Percentiles rank a stretch among this genome's conserved stretches.
phyloP scores from a whole-genome alignment of 306 rosid species.

The Inga laurina region DNA sequence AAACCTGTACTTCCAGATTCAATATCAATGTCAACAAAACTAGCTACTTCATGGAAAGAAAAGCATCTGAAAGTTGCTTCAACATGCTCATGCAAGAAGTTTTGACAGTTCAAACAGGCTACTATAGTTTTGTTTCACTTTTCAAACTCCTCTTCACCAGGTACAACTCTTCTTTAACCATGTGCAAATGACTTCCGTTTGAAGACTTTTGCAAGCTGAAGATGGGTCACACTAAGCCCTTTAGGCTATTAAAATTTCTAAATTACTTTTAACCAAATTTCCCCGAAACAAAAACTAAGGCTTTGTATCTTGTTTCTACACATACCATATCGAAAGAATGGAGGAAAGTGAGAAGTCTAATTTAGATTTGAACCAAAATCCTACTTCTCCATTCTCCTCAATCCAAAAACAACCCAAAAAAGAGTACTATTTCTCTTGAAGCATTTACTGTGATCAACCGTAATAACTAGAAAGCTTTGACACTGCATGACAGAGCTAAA shows the following conservation, averaged over 20 bases:
- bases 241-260: too few species aligned
- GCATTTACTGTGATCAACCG: background rate
- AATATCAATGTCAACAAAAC: conserved; percentile 10
- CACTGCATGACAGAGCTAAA: background rate
- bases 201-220: too few species aligned
- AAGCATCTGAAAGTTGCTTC: background rate
- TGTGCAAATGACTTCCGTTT: too few species aligned
- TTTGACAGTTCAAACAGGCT: conserved; percentile 26
- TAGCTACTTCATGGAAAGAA: conserved; percentile 9
- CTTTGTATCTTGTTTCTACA: background rate
- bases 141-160: too few species aligned
- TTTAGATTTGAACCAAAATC: background rate
- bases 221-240: too few species aligned
- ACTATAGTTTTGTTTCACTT: background rate
- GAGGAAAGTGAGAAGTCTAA: too few species aligned
- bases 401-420: background rate
- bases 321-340: background rate
- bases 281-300: too few species aligned
- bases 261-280: background rate
- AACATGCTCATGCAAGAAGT: conserved; percentile 12
- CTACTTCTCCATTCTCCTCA: background rate
- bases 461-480: background rate
- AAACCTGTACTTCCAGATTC: conserved; percentile 53
- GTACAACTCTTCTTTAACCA: too few species aligned
- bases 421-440: background rate